Base-by-base conservation (phyloP, 2,329 filamentous ascomycete genomes). In the Cercospora zeina region DNA sequence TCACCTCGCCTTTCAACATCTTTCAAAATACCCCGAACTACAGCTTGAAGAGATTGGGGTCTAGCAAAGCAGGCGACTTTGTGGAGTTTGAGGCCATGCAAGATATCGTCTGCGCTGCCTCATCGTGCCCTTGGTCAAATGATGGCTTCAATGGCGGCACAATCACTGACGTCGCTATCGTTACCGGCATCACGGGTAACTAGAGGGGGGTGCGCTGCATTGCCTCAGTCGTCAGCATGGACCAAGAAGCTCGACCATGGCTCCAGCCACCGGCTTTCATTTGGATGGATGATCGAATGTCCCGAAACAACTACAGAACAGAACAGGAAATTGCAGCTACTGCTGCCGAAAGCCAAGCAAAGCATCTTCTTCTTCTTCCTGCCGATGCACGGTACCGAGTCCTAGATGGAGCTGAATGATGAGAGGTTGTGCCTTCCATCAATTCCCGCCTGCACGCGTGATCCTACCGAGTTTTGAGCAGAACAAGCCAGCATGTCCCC, bases 101-200 rank as follows among this genome's bases (percentile, higher is more conserved):
- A 64, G 73, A 76, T 63, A 66, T 66, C 27, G 68, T 77, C 16
- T 72, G 71, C 58, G 76, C 72, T 10, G 74, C 75, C 27, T 76
- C 74, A 60, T 73, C 73, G 62, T 77, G 76, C 68, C 76, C 75
- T 9, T 78, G 75, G 66, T 75, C 77, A 58, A 54, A 74, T 31
- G 68, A 71, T 19, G 75, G 75, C 2, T 75, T 77, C 62, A 77
- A 76, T 64, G 75, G 76, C 1, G 76, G 76, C n/a, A 71, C 67
- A 36, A 68, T 75, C 53, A 77, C 75, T 30, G 74, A 76, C 67
- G 68, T 78, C 31, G 74, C 71, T 27, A 65, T 77, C 42, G 71
- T 76, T 24, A 72, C 70, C 30, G 68, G 67, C 8, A 63, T 69
- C 47, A 33, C 24, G n/a, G 11, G 47, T n/a, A 51, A 24, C 14